phyloP scores from a whole-genome alignment of 148 eudicot species.

The Nepenthes mirabilis region DNA sequence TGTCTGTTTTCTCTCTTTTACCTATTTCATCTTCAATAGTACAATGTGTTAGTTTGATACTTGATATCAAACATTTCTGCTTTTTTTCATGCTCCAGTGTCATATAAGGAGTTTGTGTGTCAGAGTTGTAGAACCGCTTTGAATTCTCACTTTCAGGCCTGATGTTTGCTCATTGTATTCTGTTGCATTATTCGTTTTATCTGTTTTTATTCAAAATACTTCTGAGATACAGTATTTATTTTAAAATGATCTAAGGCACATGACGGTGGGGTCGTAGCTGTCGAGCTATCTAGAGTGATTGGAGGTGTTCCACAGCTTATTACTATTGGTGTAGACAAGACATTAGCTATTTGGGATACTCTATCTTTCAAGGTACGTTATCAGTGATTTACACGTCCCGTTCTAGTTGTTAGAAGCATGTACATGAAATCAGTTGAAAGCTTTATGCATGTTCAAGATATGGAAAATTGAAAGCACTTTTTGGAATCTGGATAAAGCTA shows the following conservation, averaged over 20 bases:
- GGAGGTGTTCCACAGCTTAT: constrained; percentile 95
- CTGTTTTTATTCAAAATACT: constrained; percentile 1
- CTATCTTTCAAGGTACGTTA: constrained; percentile 74
- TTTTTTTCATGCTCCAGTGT: too few species aligned
- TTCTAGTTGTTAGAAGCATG: constrained; percentile 1
- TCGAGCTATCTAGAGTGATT: constrained; percentile 86
- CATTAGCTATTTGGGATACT: constrained; percentile 94
- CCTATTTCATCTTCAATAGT: not conserved
- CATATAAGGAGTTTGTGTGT: too few species aligned
- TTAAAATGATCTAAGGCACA: constrained; percentile 48
- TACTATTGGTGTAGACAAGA: constrained; percentile 90
- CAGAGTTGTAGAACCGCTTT: too few species aligned
- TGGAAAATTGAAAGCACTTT: too few species aligned
- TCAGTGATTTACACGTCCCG: constrained; percentile 1
- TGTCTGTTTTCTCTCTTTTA: constrained; percentile 1
- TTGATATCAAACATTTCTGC: too few species aligned
- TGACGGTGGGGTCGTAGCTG: constrained; percentile 94
- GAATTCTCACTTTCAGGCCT: not conserved
- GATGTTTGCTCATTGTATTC: not conserved
- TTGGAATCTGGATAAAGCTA: too few species aligned
- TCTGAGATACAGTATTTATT: constrained; percentile 5
- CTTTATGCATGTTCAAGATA: too few species aligned
- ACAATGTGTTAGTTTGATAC: not conserved
- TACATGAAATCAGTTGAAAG: too few species aligned
- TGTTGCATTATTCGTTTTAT: not conserved